phyloP scores from a whole-genome alignment of 805 yeast genomes.

The Debaryomyces tyrocola region DNA sequence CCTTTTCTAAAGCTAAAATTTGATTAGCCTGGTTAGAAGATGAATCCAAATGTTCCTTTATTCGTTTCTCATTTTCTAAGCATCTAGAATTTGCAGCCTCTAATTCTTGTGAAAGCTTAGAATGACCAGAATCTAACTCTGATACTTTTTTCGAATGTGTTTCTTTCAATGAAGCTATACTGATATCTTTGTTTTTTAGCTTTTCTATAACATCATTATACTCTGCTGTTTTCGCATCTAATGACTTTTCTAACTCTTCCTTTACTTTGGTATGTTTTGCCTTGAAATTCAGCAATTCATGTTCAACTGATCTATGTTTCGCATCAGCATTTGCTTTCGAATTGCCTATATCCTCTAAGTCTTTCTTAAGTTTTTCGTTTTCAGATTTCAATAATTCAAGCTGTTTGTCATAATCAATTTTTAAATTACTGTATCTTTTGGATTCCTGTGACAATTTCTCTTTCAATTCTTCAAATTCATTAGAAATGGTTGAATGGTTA shows the following conservation, averaged over 20 bases:
- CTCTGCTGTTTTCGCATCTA: conserved; percentile 1
- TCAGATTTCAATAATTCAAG: background rate
- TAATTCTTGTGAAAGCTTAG: conserved; percentile 2
- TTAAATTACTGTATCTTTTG: background rate
- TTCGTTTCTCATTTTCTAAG: conserved; percentile 1
- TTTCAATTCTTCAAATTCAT: conserved; percentile 2
- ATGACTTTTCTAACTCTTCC: conserved; percentile 3
- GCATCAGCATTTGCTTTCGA: background rate
- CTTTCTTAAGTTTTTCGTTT: conserved; percentile 1
- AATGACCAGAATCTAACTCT: background rate
- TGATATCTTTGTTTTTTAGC: background rate
- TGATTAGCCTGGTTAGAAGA: background rate
- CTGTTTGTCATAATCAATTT: conserved; percentile 2
- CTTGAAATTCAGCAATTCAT: background rate
- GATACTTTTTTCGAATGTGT: background rate
- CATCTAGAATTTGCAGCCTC: background rate
- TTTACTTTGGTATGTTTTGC: background rate
- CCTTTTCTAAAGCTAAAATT: background rate
- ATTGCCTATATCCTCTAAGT: background rate
- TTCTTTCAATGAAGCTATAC: background rate
- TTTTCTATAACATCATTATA: background rate
- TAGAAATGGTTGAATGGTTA: background rate
- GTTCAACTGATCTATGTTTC: background rate
- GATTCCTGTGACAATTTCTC: background rate
- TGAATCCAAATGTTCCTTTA: background rate